phyloP scores from a whole-genome alignment of 73 alveolate genomes.

The Symbiodinium pilosum region DNA sequence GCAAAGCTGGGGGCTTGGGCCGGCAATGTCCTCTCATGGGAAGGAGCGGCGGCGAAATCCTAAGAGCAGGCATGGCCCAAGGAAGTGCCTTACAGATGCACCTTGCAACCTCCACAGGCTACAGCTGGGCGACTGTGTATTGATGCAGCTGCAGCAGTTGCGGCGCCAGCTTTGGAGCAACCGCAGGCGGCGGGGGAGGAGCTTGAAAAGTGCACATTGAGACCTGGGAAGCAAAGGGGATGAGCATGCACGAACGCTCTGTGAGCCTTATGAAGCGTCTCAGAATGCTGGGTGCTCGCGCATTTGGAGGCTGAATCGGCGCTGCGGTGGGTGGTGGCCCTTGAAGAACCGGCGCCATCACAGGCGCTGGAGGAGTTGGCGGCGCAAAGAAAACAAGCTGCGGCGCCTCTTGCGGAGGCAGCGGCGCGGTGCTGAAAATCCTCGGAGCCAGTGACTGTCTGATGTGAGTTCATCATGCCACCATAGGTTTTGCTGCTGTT shows the following conservation, averaged over 20 bases:
- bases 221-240: not conserved
- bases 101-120: not conserved
- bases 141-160: not conserved
- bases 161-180: conserved; percentile 18
- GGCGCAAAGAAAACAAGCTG: not conserved
- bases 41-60: no score
- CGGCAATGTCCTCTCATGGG: no score
- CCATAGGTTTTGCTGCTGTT: not conserved
- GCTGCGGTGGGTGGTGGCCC: conserved; percentile 6
- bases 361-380: not conserved
- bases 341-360: not conserved
- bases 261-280: no score
- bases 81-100: no score
- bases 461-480: not conserved
- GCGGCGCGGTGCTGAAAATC: conserved; percentile 4
- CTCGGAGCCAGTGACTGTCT: not conserved
- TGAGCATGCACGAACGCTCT: no score
- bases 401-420: not conserved
- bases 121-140: not conserved
- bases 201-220: conserved; percentile 9
- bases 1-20: no score
- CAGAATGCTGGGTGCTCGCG: not conserved
- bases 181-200: conserved; percentile 19
- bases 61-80: no score
- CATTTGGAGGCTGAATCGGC: not conserved